Evolutionary conservation across 768 basidiomycete species (phyloP), one percentile per base, ranked within the genome.

Genomic region (Epithele typhae): DNA sequence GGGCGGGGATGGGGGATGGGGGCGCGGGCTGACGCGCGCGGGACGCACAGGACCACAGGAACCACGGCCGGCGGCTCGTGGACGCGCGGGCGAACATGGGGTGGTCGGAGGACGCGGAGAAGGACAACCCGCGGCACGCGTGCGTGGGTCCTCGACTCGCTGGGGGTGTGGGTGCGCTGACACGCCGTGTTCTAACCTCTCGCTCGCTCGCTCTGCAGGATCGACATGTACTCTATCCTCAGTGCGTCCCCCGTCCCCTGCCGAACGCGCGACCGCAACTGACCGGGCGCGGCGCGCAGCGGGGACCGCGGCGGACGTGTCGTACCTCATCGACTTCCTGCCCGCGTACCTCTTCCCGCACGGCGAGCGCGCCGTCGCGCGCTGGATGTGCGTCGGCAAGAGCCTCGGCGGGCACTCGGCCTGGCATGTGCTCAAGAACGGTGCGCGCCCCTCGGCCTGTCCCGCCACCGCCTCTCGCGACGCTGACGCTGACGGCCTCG

Each of bases 341-440:
- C 80, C 84, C 1, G 64, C 80, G 0, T 84, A 83, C 59, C 62
- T 94, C 8, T 94, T 84, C 59, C 89, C 91, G 0, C 53, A 66
- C 11, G 79, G 68, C 10, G 82, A 90, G 53, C 72, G 78, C 22
- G 60, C 57, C 12, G 74, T 94, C 30, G 72, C 67, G 5, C 73
- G 79, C 46, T 96, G 85, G 83, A 79, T 80, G 10, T 71, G 86
- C 3, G 75, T 78, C 0, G 92, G 92, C 0, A 73, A 85, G 54
- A 88, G 85, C 50, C 77, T 96, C 0, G 92, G 92, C 1, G 92
- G 91, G 0, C 91, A 96, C 60, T 75, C 88, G 0, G 73, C 87
- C 0, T 94, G 92, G 91, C 73, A 86, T 24, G 68, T 74, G 2
- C 73, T 90, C 5, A 58, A 59, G n/a, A 59, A 73, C 37, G 77